Base-by-base conservation (phyloP, 2,329 filamentous ascomycete genomes). In the Fusarium verrucosum region DNA sequence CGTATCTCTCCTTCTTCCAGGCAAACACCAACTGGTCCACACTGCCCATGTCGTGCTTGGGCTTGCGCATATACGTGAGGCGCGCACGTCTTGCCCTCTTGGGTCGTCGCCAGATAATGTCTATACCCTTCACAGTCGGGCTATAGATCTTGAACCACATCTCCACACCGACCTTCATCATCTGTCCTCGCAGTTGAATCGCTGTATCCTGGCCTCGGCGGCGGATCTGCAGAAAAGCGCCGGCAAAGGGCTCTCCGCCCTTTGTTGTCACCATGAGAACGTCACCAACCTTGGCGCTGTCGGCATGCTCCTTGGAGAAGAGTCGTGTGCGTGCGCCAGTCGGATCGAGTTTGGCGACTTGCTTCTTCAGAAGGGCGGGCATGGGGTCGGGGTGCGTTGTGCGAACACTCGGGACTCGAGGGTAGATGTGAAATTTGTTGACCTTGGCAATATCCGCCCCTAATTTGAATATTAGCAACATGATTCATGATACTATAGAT, bases 111-210 rank as follows among this genome's bases (percentile, higher is more conserved):
- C 96, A 92, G 77, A 98, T 91, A 71, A 99, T 90, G 80, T 99
- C 94, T 73, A 99, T 92, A 65, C 92, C 92, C 75, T 91, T 88
- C 28, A 98, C 90, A 74, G 92, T 90, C 60, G 94, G 94, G 74
- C 88, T 92, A 82, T 95, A 98, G 58, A 98, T 84, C 83, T 99
- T 99, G 79, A 91, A 93, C 89, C 92, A 97, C 92, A 97, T 95
- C 85, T 99, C 95, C 59, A 97, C 92, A 60, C 92, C 92, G 8
- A 96, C 87, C 70, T 91, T 87, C 68, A 92, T 94, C 70, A 99
- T 81, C 75, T 96, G 89, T 71, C 94, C 94, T 54, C 95, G 87
- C 59, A 99, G 83, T 58, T 97, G 81, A 52, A 99, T 89, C 6
- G 91, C 91, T 4, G 92, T 96, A 80, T 98, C 94, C 59, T 95